Conservation (phyloP, 2,329 filamentous ascomycete genomes). For the Aureobasidium sp. region DNA sequence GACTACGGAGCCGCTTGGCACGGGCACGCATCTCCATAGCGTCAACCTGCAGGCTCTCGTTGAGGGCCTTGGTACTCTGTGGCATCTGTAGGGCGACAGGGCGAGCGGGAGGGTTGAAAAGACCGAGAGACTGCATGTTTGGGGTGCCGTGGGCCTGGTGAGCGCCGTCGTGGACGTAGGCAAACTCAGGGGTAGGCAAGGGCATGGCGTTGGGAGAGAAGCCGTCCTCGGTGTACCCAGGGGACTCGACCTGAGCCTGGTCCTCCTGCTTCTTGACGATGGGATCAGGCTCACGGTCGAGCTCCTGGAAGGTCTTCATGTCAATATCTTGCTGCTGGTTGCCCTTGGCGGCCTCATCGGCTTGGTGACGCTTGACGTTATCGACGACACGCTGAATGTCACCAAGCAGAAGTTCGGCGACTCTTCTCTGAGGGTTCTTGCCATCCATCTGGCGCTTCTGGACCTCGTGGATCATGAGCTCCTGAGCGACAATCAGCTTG, state of each 20-base stretch:
- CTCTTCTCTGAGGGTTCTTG: slow-evolving; percentile 15
- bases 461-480: slow-evolving; percentile 13
- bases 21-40: neutral
- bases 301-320: neutral
- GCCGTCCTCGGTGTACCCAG: neutral
- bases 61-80: neutral
- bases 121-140: neutral
- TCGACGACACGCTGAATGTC: slow-evolving; percentile 15
- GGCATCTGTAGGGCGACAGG: too few relatives aligned
- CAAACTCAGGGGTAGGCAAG: neutral
- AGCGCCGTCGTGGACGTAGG: neutral
- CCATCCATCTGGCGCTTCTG: slow-evolving; percentile 11
- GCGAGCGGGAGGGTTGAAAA: neutral
- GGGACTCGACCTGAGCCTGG: neutral
- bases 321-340: neutral
- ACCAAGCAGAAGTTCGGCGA: slow-evolving; percentile 14
- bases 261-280: neutral
- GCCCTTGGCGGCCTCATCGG: neutral
- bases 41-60: neutral
- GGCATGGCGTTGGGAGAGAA: neutral
- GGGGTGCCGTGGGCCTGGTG: neutral
- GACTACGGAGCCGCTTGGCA: neutral
- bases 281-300: neutral
- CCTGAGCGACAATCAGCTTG: slow-evolving; percentile 10
- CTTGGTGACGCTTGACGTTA: neutral